Evolutionary conservation across 441 rosid species (phyloP).

Genomic region (Eutrema salsugineum): DNA sequence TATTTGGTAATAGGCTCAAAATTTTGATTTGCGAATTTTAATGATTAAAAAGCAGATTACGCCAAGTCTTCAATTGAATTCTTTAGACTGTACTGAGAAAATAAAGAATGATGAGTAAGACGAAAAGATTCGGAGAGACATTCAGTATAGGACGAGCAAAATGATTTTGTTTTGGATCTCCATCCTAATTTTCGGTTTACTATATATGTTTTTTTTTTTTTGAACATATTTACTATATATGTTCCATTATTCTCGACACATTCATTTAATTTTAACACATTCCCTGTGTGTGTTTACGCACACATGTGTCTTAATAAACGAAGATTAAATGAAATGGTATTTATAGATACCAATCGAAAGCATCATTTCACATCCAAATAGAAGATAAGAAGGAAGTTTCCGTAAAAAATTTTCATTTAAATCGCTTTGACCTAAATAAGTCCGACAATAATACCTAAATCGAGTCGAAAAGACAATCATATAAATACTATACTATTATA

Average conservation of each 20-base stretch:
- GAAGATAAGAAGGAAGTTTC: not conserved
- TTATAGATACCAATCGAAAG: constrained; percentile 9
- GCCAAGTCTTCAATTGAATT: not conserved
- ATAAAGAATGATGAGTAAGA: not conserved
- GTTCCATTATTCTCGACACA: constrained; percentile 17
- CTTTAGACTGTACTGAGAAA: not conserved
- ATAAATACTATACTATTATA: not conserved
- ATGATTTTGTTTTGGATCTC: not conserved
- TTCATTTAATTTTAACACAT: not conserved
- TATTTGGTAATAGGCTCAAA: not conserved
- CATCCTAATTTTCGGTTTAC: not conserved
- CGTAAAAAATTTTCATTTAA: not conserved
- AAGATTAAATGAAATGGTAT: not conserved
- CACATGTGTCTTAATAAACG: not conserved
- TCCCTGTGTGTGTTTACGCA: not conserved
- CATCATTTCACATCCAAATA: not conserved
- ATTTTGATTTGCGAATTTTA: not conserved
- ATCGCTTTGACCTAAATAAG: not conserved
- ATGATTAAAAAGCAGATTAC: constrained; percentile 3
- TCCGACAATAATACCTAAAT: constrained; percentile 10
- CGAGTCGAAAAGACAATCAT: not conserved
- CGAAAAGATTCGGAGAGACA: constrained; percentile 21
- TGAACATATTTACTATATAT: too few relatives aligned
- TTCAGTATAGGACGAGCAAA: constrained; percentile 17
- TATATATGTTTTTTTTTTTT: too few relatives aligned